These are phyloP conservation scores for Silene vulgaris DNA, from an alignment of 179 eudicot genomes.

Conservation along the genomic window DNA sequence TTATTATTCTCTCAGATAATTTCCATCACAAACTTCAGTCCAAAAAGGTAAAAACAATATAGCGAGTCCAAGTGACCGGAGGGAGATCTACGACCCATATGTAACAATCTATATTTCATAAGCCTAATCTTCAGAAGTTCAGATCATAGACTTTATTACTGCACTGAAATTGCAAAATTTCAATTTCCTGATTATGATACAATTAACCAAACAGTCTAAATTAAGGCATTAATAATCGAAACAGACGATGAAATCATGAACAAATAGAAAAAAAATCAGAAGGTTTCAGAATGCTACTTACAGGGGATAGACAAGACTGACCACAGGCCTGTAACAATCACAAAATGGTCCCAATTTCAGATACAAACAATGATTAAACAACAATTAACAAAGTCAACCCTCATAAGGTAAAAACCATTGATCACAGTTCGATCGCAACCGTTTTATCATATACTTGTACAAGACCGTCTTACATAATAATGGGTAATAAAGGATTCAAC, in stretches of 20 bases:
- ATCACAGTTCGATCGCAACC: no score
- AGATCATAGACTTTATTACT: not conserved
- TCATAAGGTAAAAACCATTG: not conserved
- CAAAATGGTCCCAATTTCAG: constrained; percentile 21
- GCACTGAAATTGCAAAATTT: not conserved
- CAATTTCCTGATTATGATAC: not conserved
- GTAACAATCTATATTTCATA: not conserved
- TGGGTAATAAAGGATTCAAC: not conserved
- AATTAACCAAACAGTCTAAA: not conserved
- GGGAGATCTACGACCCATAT: not conserved
- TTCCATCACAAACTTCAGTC: no score
- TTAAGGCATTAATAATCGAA: no score
- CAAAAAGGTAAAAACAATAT: no score
- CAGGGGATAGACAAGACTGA: constrained; percentile 89
- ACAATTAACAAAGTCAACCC: not conserved
- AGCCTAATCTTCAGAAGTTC: not conserved
- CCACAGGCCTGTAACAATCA: constrained; percentile 70
- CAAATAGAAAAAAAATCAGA: not conserved
- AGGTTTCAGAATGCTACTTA: constrained; percentile 37
- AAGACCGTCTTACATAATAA: no score
- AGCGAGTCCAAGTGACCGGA: no score
- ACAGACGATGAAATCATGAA: no score
- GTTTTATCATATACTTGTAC: no score
- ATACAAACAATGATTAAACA: constrained; percentile 13
- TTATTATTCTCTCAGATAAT: no score